A percentile compares a stretch with the other conserved stretches of the same genome.
Evolutionary conservation across 2,329 filamentous ascomycete genomes (phyloP).

Genomic region (Fragosphaeria purpurea): DNA sequence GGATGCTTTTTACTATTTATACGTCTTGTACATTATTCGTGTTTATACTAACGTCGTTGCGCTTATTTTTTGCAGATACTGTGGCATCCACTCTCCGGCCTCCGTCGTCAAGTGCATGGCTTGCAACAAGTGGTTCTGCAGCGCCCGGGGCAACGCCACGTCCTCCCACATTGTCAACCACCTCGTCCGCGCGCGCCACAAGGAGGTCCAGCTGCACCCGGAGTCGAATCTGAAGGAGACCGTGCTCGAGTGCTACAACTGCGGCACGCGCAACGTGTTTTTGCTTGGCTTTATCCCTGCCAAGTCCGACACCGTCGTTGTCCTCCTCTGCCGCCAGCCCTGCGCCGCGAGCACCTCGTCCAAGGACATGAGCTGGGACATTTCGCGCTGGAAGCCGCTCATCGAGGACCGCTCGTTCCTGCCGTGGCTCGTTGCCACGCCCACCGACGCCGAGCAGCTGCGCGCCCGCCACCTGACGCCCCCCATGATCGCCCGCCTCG

Average conservation of each 20-base stretch:
- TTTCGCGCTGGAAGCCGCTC: slow-evolving; percentile 91
- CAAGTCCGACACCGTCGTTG: slow-evolving; percentile 96
- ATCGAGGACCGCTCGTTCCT: slow-evolving; percentile 96
- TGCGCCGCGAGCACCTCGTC: slow-evolving; percentile 90
- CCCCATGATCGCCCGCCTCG: slow-evolving; percentile 89
- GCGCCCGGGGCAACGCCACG: slow-evolving; percentile 88
- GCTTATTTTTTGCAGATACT: slow-evolving; percentile 57
- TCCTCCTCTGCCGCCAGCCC: slow-evolving; percentile 90
- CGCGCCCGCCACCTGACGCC: slow-evolving; percentile 87
- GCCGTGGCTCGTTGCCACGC: slow-evolving; percentile 81
- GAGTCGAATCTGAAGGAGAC: slow-evolving; percentile 90
- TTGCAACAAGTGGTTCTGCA: slow-evolving; percentile 99
- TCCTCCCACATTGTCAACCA: slow-evolving; percentile 99
- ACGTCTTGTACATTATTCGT: no score
- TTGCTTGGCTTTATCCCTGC: slow-evolving; percentile 95
- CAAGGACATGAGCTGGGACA: slow-evolving; percentile 99
- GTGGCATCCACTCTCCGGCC: slow-evolving; percentile 90
- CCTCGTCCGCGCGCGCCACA: slow-evolving; percentile 91
- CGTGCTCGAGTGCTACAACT: slow-evolving; percentile 97
- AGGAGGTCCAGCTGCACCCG: slow-evolving; percentile 95
- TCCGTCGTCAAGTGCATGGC: slow-evolving; percentile 93
- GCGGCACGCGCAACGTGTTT: slow-evolving; percentile 98
- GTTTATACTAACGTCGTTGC: no score
- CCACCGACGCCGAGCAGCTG: slow-evolving; percentile 90
- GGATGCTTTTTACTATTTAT: no score